Conservation (phyloP, 805 yeast species). For the Suhomyces faveliae region DNA sequence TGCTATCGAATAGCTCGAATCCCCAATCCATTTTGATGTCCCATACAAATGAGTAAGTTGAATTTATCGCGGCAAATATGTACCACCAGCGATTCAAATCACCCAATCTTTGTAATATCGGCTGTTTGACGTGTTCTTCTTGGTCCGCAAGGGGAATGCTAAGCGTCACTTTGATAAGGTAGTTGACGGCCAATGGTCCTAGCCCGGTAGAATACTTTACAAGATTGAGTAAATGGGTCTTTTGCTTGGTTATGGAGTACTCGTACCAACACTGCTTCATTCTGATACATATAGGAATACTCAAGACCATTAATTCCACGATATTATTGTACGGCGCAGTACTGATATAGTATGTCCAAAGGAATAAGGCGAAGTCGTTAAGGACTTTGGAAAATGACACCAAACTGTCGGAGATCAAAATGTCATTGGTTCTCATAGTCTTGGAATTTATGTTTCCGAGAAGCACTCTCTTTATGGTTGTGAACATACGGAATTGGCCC, state of each 20-base stretch:
- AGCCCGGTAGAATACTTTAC: slow-evolving; percentile 68
- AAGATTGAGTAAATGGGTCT: slow-evolving; percentile 64
- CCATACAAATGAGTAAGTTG: slow-evolving; percentile 83
- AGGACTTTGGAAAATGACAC: slow-evolving; percentile 78
- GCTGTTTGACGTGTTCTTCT: slow-evolving; percentile 12
- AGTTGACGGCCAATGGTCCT: slow-evolving; percentile 34
- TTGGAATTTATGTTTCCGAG: slow-evolving; percentile 58
- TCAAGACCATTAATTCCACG: slow-evolving; percentile 31
- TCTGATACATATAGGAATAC: slow-evolving; percentile 71
- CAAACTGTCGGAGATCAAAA: slow-evolving; percentile 77
- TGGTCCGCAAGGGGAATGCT: background rate
- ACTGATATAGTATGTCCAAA: slow-evolving; percentile 43
- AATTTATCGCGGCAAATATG: slow-evolving; percentile 51
- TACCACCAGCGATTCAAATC: slow-evolving; percentile 43
- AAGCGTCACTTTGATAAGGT: slow-evolving; percentile 20
- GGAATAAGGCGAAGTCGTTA: slow-evolving; percentile 63
- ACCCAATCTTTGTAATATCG: slow-evolving; percentile 16
- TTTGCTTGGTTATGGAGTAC: slow-evolving; percentile 49
- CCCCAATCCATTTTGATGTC: slow-evolving; percentile 91
- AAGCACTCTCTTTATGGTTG: slow-evolving; percentile 52
- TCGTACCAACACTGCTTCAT: slow-evolving; percentile 81
- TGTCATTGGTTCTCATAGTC: slow-evolving; percentile 70
- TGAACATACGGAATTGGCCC: slow-evolving; percentile 44
- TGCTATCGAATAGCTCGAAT: slow-evolving; percentile 48
- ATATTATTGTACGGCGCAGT: slow-evolving; percentile 25